Conservation (phyloP, 306 rosid genomes). For the Gynostemma pentaphyllum region DNA sequence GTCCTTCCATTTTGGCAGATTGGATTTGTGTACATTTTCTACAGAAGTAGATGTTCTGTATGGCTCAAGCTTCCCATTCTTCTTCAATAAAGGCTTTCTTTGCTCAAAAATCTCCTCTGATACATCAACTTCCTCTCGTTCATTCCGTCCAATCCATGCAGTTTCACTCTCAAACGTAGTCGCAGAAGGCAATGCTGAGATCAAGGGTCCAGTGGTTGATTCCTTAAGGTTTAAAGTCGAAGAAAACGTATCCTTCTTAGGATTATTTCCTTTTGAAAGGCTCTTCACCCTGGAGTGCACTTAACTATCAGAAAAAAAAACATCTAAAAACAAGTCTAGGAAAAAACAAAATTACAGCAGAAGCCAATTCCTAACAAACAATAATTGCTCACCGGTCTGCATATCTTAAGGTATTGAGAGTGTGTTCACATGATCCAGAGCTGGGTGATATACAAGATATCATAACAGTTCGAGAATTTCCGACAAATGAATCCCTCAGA, state of each 20-base stretch:
- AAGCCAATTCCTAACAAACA: neutral
- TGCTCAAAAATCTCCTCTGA: constrained; percentile 59
- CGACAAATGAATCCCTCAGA: constrained; percentile 95
- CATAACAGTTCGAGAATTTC: constrained; percentile 96
- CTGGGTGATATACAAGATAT: constrained; percentile 98
- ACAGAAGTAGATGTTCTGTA: constrained; percentile 30
- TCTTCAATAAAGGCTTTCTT: constrained; percentile 66
- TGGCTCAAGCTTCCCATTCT: constrained; percentile 59
- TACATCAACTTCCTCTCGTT: constrained; percentile 56
- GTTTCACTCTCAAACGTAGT: constrained; percentile 54
- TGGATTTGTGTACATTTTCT: constrained; percentile 55
- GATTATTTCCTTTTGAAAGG: constrained; percentile 74
- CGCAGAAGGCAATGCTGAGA: constrained; percentile 44
- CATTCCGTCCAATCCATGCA: constrained; percentile 54
- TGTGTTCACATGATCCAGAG: constrained; percentile 95
- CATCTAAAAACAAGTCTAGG: neutral
- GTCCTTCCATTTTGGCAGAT: constrained; percentile 65
- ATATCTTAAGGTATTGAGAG: constrained; percentile 90
- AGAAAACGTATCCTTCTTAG: constrained; percentile 68
- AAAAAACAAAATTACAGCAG: neutral
- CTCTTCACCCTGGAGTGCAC: constrained; percentile 72
- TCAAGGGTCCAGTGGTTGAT: constrained; percentile 62
- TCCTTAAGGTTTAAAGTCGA: constrained; percentile 68
- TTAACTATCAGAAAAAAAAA: constrained; percentile 9
- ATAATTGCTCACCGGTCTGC: constrained; percentile 70